These are phyloP conservation scores for Colletotrichum navitas DNA, from an alignment of 2,329 filamentous ascomycete species.

Conservation along the genomic window DNA sequence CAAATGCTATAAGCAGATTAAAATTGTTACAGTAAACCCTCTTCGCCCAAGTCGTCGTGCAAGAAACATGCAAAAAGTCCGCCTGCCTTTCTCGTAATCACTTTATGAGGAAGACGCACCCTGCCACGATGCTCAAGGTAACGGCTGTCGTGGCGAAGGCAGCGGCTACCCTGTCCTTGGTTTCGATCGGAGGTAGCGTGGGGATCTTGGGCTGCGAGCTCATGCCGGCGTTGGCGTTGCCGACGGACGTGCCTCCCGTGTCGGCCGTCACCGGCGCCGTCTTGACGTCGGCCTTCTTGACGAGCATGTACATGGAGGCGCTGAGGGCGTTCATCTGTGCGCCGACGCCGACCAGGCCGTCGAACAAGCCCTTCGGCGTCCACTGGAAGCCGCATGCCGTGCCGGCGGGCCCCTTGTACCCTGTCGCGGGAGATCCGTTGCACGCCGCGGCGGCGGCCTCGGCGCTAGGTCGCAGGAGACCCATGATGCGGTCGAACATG, in stretches of 20 bases:
- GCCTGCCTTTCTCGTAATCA: slow-evolving; percentile 7
- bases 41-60: background rate
- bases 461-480: slow-evolving; percentile 65
- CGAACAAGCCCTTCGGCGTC: slow-evolving; percentile 65
- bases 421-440: slow-evolving; percentile 57
- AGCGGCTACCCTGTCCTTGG: slow-evolving; percentile 66
- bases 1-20: slow-evolving; percentile 26
- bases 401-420: slow-evolving; percentile 65
- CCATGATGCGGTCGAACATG: slow-evolving; percentile 62
- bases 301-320: slow-evolving; percentile 71
- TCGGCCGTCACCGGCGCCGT: slow-evolving; percentile 62
- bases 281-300: slow-evolving; percentile 51
- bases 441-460: slow-evolving; percentile 65
- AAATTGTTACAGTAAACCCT: background rate
- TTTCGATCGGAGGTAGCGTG: slow-evolving; percentile 57
- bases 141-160: slow-evolving; percentile 67
- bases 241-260: slow-evolving; percentile 71
- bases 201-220: slow-evolving; percentile 45
- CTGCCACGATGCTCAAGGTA: slow-evolving; percentile 61
- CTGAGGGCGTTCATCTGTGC: slow-evolving; percentile 77
- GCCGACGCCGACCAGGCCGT: slow-evolving; percentile 73
- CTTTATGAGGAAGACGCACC: slow-evolving; percentile 63
- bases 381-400: slow-evolving; percentile 78
- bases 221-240: slow-evolving; percentile 62
- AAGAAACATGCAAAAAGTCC: background rate